phyloP scores from a whole-genome alignment of 1,284 basidiomycete genomes.

The Moesziomyces sp. region DNA sequence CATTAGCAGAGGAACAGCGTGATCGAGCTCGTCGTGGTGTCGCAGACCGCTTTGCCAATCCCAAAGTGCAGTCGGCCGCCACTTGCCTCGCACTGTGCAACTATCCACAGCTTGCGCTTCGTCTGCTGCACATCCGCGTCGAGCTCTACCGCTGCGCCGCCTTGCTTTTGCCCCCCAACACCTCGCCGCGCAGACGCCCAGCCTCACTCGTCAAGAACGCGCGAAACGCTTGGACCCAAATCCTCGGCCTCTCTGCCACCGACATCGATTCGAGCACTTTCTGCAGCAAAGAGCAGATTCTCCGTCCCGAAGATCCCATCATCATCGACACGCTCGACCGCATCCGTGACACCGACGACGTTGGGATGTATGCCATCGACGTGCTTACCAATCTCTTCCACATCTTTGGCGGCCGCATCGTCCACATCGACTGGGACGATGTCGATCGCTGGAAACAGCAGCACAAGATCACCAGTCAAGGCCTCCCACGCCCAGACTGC shows the following conservation, averaged over 20 bases:
- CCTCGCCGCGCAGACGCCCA: neutral
- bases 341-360: constrained; percentile 2
- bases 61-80: neutral
- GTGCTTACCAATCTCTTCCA: constrained; percentile 1
- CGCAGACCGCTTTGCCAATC: neutral
- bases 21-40: neutral
- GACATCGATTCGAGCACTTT: neutral
- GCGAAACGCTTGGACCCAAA: neutral
- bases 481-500: too few relatives aligned
- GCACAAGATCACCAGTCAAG: neutral
- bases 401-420: constrained; percentile 5
- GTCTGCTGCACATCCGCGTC: constrained; percentile 5
- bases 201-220: constrained; percentile 1
- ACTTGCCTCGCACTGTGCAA: constrained; percentile 8
- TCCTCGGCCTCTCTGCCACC: neutral
- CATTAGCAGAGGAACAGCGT: neutral
- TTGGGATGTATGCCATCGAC: neutral
- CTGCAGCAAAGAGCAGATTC: constrained; percentile 1
- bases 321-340: neutral
- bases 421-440: constrained; percentile 5
- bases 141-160: constrained; percentile 8
- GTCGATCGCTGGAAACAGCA: constrained; percentile 7
- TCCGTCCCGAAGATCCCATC: constrained; percentile 2
- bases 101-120: neutral
- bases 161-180: neutral